phyloP scores from a whole-genome alignment of 2,329 filamentous ascomycete species.

The Trichoderma harzianum region DNA sequence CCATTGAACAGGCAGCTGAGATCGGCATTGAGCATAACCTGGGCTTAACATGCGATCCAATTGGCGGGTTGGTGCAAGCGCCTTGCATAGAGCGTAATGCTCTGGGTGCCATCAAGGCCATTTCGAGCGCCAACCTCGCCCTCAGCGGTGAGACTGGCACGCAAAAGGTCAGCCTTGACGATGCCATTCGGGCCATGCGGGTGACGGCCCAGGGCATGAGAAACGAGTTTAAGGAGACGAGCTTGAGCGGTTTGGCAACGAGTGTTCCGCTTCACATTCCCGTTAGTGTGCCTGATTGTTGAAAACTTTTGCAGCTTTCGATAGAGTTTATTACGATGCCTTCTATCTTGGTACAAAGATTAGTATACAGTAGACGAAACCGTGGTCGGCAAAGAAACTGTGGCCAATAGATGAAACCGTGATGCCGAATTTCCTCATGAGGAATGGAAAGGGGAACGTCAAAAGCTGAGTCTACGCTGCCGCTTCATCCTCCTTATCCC shows the following conservation, averaged over 20 bases:
- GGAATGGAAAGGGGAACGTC: neutral
- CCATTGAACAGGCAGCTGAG: slow-evolving; percentile 9
- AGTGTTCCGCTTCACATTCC: slow-evolving; percentile 10
- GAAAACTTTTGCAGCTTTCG: neutral
- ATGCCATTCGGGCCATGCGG: slow-evolving; percentile 10
- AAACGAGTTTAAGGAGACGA: slow-evolving; percentile 16
- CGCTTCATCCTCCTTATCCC: slow-evolving; percentile 23
- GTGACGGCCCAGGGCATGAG: slow-evolving; percentile 10
- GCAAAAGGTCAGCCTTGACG: slow-evolving; percentile 11
- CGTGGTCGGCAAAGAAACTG: neutral
- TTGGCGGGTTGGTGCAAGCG: neutral
- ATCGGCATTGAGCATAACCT: slow-evolving; percentile 7
- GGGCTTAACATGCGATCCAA: slow-evolving; percentile 10
- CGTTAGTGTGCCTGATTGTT: slow-evolving; percentile 13
- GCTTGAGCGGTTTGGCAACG: slow-evolving; percentile 6
- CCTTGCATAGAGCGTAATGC: slow-evolving; percentile 16
- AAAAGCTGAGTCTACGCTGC: neutral
- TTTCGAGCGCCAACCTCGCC: slow-evolving; percentile 7
- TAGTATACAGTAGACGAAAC: neutral
- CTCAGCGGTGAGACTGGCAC: slow-evolving; percentile 10
- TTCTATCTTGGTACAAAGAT: neutral
- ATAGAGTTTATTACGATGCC: neutral
- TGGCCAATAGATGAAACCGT: neutral
- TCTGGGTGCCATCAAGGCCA: slow-evolving; percentile 9
- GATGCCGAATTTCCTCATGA: neutral